Evolutionary conservation across 208 protist species (phyloP), one percentile per base, ranked within the genome.

Genomic region (Trypanosoma theileri): DNA sequence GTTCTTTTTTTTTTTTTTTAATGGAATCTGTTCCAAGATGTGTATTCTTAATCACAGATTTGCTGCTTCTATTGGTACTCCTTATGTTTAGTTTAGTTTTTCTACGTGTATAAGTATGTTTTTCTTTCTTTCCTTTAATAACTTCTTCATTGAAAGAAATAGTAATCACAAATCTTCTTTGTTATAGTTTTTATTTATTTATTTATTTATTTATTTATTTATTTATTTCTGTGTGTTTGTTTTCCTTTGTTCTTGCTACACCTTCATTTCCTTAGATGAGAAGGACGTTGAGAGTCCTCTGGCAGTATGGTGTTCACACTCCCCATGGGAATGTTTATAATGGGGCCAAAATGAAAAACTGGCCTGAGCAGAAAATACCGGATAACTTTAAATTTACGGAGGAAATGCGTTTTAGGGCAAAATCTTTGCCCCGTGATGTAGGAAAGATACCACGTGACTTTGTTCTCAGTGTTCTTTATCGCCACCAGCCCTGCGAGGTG

Each of bases 401-500:
- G 44, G 88, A 94, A 66, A 85, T 94, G 66, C 81, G 86, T 41
- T 94, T 93, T 65, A 85, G 80, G 56, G 40, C 71, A 28, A 89
- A 89, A 69, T 57, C 89, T 26, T 77, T 96, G 61, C 92, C 92
- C 35, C 85, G 92, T 22, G 92, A 95, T 53, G 89, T 86, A 4
- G 87, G 89, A 11, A 91, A 82, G 62, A 93, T 95, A 13, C 85
- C 92, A 8, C 82, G 85, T 48, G 81, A 95, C 65, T 96, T 96
- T 75, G 64, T 96, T 12, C 82, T 96, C 16, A 88, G 85, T 28
- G 88, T 96, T 53, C 82, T 96, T 42, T 96, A 95, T 75, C 88
- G 82, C 35, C 75, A 94, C 68, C 92, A 96, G 71, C 92, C 92
- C 12, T 96, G 92, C 60, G 86, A 93, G 71, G 82, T 96, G 12